Conservation (phyloP, 192 early-diverging fungal species). For the Entrophospora sp. region DNA sequence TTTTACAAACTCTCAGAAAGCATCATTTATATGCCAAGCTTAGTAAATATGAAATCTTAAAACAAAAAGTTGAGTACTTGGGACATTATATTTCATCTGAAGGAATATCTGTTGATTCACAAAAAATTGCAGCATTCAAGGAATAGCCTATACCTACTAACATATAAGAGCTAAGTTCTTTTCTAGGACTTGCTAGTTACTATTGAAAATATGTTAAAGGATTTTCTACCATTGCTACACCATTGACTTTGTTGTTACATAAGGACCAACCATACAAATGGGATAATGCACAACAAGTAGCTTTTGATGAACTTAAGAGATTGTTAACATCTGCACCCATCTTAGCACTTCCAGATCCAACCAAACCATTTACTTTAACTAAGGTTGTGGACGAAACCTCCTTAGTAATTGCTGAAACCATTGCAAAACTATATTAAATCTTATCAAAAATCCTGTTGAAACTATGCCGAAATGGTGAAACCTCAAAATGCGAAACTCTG, state of each 20-base stretch:
- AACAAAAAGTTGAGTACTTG: constrained; percentile 17
- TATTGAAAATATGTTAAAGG: constrained; percentile 27
- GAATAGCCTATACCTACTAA: no score
- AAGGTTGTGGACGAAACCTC: no score
- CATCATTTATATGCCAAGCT: constrained; percentile 20
- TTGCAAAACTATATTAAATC: no score
- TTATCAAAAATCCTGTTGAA: no score
- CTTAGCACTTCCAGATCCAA: background rate
- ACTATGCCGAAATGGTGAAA: no score
- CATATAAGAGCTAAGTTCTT: constrained; percentile 18
- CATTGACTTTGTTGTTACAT: no score
- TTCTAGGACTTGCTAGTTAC: constrained; percentile 30
- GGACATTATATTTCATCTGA: constrained; percentile 23
- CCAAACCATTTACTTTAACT: no score
- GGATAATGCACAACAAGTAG: no score
- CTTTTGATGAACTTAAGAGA: constrained; percentile 19
- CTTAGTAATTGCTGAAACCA: no score
- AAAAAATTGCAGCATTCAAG: background rate
- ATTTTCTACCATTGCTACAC: no score
- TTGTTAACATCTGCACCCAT: background rate
- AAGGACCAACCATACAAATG: constrained; percentile 16
- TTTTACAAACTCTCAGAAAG: constrained; percentile 18
- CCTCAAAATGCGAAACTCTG: no score
- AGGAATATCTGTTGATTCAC: constrained; percentile 20
- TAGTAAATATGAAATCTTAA: constrained; percentile 12